phyloP scores from a whole-genome alignment of 805 yeast genomes.

The Torulaspora gathmanii region DNA sequence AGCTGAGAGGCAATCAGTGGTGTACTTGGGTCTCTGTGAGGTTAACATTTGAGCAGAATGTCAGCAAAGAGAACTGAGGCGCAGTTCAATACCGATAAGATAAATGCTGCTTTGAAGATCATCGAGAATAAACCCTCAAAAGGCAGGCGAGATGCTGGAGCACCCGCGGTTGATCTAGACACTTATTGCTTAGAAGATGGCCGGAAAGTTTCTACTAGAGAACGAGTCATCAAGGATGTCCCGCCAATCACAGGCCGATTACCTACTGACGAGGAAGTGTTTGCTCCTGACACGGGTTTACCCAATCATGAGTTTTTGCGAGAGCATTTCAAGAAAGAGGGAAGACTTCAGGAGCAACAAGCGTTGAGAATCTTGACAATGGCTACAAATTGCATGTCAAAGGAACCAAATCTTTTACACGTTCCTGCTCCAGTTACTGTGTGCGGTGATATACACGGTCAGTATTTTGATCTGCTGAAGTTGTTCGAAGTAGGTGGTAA shows the following conservation, averaged over 20 bases:
- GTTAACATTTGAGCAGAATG: not conserved
- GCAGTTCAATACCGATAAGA: constrained; percentile 48
- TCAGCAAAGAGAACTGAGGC: constrained; percentile 26
- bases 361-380: constrained; percentile 57
- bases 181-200: constrained; percentile 49
- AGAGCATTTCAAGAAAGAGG: constrained; percentile 74
- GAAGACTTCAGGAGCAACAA: constrained; percentile 68
- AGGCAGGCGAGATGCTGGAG: constrained; percentile 3
- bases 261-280: constrained; percentile 69
- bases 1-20: not conserved
- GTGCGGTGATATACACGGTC: constrained; percentile 98
- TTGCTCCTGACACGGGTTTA: constrained; percentile 48
- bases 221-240: constrained; percentile 49
- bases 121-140: constrained; percentile 43
- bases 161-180: constrained; percentile 9
- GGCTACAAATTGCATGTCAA: constrained; percentile 58
- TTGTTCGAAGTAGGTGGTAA: constrained; percentile 91
- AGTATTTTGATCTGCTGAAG: constrained; percentile 83
- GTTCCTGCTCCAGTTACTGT: constrained; percentile 93
- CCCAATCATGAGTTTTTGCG: constrained; percentile 71
- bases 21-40: not conserved
- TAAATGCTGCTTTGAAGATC: constrained; percentile 61
- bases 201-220: constrained; percentile 43
- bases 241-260: constrained; percentile 58
- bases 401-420: constrained; percentile 73